phyloP scores from a whole-genome alignment of 352 stramenopile genomes.

The Pythium dissotocum region DNA sequence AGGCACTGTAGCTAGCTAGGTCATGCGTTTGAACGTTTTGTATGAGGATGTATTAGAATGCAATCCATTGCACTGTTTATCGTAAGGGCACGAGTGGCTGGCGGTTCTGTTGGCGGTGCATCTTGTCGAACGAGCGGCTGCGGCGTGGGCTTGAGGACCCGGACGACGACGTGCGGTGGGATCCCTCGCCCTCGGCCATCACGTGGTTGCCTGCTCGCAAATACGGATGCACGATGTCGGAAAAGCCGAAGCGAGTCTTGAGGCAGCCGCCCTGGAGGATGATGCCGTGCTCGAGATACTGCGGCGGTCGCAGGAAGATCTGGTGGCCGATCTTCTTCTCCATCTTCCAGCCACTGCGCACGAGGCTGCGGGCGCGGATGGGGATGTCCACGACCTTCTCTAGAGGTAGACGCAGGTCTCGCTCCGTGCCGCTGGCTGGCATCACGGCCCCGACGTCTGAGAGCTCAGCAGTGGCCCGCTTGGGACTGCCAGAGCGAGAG shows the following conservation, averaged over 20 bases:
- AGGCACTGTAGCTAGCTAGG: too few species aligned
- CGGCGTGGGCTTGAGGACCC: constrained; percentile 19
- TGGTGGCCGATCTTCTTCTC: constrained; percentile 31
- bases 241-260: constrained; percentile 30
- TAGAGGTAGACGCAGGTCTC: constrained; percentile 25
- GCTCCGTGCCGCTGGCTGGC: constrained; percentile 19
- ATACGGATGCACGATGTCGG: constrained; percentile 29
- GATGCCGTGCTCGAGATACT: constrained; percentile 34
- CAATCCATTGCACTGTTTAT: constrained; percentile 5
- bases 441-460: neutral
- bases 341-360: constrained; percentile 30
- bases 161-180: constrained; percentile 19
- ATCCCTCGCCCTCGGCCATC: constrained; percentile 18
- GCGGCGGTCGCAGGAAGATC: constrained; percentile 28
- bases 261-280: constrained; percentile 27
- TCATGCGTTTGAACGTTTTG: too few species aligned
- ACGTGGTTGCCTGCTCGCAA: constrained; percentile 20
- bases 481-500: constrained; percentile 10
- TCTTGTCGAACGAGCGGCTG: constrained; percentile 22
- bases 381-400: constrained; percentile 31
- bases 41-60: neutral
- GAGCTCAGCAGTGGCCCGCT: neutral
- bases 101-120: constrained; percentile 19
- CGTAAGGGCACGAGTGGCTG: constrained; percentile 27
- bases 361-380: constrained; percentile 30